phyloP scores from a whole-genome alignment of 768 basidiomycete genomes.

The Suillus sp. region DNA sequence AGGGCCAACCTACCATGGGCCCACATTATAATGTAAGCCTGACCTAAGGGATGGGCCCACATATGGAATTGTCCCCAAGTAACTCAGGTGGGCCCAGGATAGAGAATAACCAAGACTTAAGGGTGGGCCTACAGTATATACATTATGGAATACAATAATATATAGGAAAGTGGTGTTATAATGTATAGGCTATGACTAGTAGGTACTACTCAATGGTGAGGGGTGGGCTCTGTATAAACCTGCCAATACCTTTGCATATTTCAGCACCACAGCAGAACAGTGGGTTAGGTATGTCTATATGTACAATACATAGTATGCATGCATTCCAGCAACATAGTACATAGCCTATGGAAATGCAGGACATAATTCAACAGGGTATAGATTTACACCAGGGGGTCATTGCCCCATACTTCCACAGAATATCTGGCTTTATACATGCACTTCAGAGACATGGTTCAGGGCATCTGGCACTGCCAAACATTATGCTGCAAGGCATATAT shows the following conservation, averaged over 20 bases:
- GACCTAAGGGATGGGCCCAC: background rate
- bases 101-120: background rate
- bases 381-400: no score
- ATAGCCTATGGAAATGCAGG: no score
- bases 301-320: no score
- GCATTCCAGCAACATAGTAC: no score
- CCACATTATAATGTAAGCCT: no score
- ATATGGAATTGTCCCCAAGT: background rate
- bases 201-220: background rate
- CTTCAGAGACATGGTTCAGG: no score
- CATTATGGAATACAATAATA: background rate
- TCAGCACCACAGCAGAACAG: background rate
- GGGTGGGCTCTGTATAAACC: background rate
- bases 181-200: background rate
- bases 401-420: no score
- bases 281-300: no score
- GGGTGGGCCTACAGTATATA: background rate
- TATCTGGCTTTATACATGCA: no score
- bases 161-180: background rate
- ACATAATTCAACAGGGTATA: no score
- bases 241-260: background rate
- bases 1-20: background rate
- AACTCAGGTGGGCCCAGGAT: background rate
- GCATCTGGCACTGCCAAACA: no score
- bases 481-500: no score